phyloP scores from a whole-genome alignment of 352 stramenopile species.

The Pythium rhizo-oryzae region DNA sequence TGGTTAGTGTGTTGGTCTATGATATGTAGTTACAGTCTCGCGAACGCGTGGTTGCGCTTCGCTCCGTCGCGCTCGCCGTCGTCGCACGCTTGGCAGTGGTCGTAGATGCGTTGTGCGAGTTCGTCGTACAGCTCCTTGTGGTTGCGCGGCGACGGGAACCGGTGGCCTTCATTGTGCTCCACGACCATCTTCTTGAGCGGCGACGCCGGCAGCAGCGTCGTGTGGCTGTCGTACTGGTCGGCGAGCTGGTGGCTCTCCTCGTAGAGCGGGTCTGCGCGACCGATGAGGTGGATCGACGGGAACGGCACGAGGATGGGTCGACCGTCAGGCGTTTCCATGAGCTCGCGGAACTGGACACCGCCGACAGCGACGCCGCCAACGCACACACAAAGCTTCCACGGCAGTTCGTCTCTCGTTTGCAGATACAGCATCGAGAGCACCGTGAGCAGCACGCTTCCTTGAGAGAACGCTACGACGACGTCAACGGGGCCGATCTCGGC shows the following conservation, averaged over 20 bases:
- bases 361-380: slow-evolving; percentile 39
- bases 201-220: slow-evolving; percentile 11
- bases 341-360: slow-evolving; percentile 37
- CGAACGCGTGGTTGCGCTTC: slow-evolving; percentile 3
- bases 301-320: slow-evolving; percentile 41
- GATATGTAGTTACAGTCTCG: not conserved
- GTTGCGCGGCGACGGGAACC: slow-evolving; percentile 29
- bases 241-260: slow-evolving; percentile 41
- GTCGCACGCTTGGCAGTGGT: slow-evolving; percentile 33
- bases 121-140: slow-evolving; percentile 34
- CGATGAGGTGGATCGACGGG: slow-evolving; percentile 66
- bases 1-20: not conserved
- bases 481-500: slow-evolving; percentile 44
- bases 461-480: slow-evolving; percentile 59
- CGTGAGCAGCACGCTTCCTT: slow-evolving; percentile 52
- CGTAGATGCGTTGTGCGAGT: slow-evolving; percentile 17
- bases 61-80: not conserved
- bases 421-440: slow-evolving; percentile 39
- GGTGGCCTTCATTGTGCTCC: slow-evolving; percentile 37
- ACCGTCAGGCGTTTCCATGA: slow-evolving; percentile 41
- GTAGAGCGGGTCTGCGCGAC: slow-evolving; percentile 55
- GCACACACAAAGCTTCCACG: slow-evolving; percentile 48
- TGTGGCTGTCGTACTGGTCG: slow-evolving; percentile 23
- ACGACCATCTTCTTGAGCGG: slow-evolving; percentile 22
- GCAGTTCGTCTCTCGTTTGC: slow-evolving; percentile 27